Conservation (phyloP, 1,139 yeast genomes). For the Candida tropicalis region DNA sequence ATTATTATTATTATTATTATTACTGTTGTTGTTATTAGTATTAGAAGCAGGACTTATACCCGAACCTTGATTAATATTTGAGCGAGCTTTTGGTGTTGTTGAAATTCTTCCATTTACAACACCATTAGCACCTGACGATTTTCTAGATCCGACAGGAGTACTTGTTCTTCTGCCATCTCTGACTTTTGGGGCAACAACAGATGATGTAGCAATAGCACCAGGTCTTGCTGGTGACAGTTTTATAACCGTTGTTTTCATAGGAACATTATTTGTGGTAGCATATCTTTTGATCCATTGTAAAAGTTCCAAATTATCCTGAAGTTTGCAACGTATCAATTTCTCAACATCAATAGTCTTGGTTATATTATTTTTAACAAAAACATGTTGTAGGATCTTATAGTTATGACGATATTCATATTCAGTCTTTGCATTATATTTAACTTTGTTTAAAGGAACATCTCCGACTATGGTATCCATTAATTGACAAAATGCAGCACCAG, state of each 20-base stretch:
- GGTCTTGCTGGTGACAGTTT: slow-evolving; percentile 7
- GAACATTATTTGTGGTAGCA: slow-evolving; percentile 52
- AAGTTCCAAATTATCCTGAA: slow-evolving; percentile 93
- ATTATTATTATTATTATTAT: not conserved
- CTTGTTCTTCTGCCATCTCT: slow-evolving; percentile 11
- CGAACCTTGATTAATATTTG: not conserved
- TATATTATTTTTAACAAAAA: slow-evolving; percentile 70
- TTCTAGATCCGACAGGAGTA: slow-evolving; percentile 9
- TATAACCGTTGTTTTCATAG: slow-evolving; percentile 5
- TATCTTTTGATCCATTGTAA: slow-evolving; percentile 87
- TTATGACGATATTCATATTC: slow-evolving; percentile 83
- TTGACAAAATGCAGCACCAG: slow-evolving; percentile 95
- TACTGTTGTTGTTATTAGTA: not conserved
- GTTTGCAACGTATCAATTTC: slow-evolving; percentile 76
- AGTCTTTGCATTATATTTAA: slow-evolving; percentile 61
- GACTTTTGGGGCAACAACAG: slow-evolving; percentile 2
- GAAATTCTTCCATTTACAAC: slow-evolving; percentile 3
- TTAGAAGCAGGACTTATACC: not conserved
- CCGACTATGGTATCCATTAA: slow-evolving; percentile 82
- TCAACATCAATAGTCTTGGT: slow-evolving; percentile 82
- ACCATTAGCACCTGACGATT: slow-evolving; percentile 5
- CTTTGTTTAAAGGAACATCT: slow-evolving; percentile 78
- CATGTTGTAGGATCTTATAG: slow-evolving; percentile 81
- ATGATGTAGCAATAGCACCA: slow-evolving; percentile 12
- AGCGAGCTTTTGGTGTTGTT: not conserved